Conservation (phyloP, 768 basidiomycete species). For the Heimioporus sp. region DNA sequence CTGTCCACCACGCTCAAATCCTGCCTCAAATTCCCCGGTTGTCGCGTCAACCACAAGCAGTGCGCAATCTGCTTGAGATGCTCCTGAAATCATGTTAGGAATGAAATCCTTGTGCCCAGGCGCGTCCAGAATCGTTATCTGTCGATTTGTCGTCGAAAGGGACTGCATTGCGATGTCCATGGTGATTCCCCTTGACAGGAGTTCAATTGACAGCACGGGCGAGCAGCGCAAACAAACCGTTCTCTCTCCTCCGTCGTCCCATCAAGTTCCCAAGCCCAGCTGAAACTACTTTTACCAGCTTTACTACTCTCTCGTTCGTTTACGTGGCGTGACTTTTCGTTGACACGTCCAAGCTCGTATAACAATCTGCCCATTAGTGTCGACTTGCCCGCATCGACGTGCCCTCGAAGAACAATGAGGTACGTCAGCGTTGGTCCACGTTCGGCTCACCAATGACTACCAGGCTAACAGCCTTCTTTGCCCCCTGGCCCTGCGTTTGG, state of each 20-base stretch:
- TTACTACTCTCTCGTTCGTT: constrained; percentile 91
- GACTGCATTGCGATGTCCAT: constrained; percentile 94
- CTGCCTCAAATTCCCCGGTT: constrained; percentile 92
- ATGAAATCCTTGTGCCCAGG: constrained; percentile 98
- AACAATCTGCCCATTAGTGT: constrained; percentile 94
- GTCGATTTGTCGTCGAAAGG: constrained; percentile 66
- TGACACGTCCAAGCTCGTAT: constrained; percentile 87
- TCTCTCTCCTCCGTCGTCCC: constrained; percentile 91
- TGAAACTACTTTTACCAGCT: constrained; percentile 92
- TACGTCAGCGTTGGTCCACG: background rate
- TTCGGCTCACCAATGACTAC: constrained; percentile 80
- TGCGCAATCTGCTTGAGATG: constrained; percentile 94
- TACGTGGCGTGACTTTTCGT: constrained; percentile 77
- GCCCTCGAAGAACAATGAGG: constrained; percentile 53
- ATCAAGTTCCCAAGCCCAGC: constrained; percentile 98
- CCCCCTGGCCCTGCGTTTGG: constrained; percentile 44
- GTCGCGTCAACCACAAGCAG: constrained; percentile 90
- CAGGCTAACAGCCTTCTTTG: constrained; percentile 75
- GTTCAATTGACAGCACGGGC: constrained; percentile 7
- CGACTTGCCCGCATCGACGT: constrained; percentile 98
- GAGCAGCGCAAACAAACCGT: constrained; percentile 50
- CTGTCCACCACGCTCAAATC: constrained; percentile 92
- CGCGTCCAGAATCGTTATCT: constrained; percentile 93
- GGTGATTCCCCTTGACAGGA: constrained; percentile 76
- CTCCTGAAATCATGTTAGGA: constrained; percentile 99